Base-by-base conservation (phyloP, 208 protist genomes). In the Leishmania aethiopica region DNA sequence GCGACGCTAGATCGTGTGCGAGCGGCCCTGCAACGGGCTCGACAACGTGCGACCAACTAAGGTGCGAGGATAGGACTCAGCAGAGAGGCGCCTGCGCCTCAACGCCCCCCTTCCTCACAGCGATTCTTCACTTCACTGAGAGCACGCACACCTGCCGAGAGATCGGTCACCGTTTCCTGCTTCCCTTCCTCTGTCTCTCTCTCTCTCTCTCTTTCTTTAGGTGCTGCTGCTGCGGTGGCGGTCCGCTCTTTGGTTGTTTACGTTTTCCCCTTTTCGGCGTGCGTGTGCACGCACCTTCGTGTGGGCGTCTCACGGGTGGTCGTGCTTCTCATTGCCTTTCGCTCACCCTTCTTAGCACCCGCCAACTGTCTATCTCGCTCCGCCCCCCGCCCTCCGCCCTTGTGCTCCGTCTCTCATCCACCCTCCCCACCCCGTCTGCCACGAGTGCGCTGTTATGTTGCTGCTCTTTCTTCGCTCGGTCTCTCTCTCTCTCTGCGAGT, bases 1-100 rank as follows among this genome's bases (percentile, higher is more conserved):
- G 32, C 74, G 10, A 88, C 86, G 69, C 81, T 92, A 42, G 73
- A 84, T 37, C 84, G 81, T 49, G 84, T 92, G 51, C 82, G 82
- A 57, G 84, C 83, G 32, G 89, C 89, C 2, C 70, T 92, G 67
- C 77, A 84, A 53, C 73, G 89, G 13, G 81, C 89, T 1, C 64
- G 80, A 15, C 70, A 84, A 60, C 85, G 88, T 19, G 35, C 70
- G 47, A 67, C 64, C 7, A 10, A 0, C 6, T 77, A 77, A 47
- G 62, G 42, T 74, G 70, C 40, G 8, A 28, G 42, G 28, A 15
- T 74, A 10, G n/a, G 19, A 17, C 28, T 49, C 25, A n/a, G 17
- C 42, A 35, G 40, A 22, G 4, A 17, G 6, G 70, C 17, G n/a
- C n/a, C 11, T 6, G 10, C 0, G 10, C n/a, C 5, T 45, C 0